A percentile compares a stretch with the other conserved stretches of the same genome.
Evolutionary conservation across 805 yeast species (phyloP).

Genomic region (Candida wancherniae): DNA sequence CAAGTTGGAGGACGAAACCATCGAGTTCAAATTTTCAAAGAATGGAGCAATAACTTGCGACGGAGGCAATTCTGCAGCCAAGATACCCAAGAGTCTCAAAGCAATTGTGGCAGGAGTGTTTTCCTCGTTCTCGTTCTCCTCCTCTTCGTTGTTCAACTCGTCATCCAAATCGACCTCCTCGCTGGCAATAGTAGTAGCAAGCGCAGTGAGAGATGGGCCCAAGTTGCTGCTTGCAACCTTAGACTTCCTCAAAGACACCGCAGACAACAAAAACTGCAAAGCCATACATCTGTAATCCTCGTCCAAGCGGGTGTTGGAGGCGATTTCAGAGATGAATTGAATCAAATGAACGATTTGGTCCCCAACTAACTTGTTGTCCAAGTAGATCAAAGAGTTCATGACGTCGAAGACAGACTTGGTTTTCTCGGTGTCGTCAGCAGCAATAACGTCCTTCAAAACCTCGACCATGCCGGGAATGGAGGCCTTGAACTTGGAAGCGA

Average conservation of each 20-base stretch:
- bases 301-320: constrained; percentile 60
- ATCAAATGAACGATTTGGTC: constrained; percentile 65
- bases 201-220: constrained; percentile 73
- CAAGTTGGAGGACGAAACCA: constrained; percentile 50
- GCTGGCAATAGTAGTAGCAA: constrained; percentile 72
- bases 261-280: constrained; percentile 75
- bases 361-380: constrained; percentile 77
- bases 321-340: constrained; percentile 69
- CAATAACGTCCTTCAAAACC: constrained; percentile 71
- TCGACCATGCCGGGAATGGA: constrained; percentile 77
- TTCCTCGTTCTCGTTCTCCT: constrained; percentile 92
- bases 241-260: constrained; percentile 73
- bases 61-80: constrained; percentile 85
- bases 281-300: constrained; percentile 82
- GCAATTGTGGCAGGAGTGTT: constrained; percentile 74
- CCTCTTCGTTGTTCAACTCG: constrained; percentile 74
- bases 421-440: constrained; percentile 63
- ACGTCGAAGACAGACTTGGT: constrained; percentile 78
- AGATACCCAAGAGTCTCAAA: constrained; percentile 69
- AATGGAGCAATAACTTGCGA: constrained; percentile 83
- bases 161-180: constrained; percentile 73
- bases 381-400: constrained; percentile 70
- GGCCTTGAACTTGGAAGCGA: constrained; percentile 52
- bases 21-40: constrained; percentile 53
- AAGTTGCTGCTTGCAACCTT: constrained; percentile 75